Evolutionary conservation across 768 basidiomycete species (phyloP).

Genomic region (Lactifluus echinatus): DNA sequence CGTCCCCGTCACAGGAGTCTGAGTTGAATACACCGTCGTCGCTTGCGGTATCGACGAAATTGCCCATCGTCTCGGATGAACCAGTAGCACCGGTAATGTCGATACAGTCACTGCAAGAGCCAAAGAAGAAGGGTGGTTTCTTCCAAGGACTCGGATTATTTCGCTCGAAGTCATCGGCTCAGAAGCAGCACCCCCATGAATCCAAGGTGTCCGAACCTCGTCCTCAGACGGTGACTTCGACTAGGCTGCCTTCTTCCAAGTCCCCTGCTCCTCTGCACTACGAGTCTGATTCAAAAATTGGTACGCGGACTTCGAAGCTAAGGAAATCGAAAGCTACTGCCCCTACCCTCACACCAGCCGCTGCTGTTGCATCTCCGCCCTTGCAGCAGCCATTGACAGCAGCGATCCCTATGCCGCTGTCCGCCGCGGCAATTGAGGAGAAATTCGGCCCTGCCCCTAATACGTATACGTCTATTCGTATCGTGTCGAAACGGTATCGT

Average conservation of each 20-base stretch:
- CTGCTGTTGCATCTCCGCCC: background rate
- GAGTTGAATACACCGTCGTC: slow-evolving; percentile 21
- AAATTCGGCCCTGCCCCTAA: slow-evolving; percentile 35
- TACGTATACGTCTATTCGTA: slow-evolving; percentile 55
- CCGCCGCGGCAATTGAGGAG: background rate
- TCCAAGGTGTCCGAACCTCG: background rate
- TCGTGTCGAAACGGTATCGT: slow-evolving; percentile 52
- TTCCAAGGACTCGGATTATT: slow-evolving; percentile 19
- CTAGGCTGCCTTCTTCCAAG: slow-evolving; percentile 5
- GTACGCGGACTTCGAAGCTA: background rate
- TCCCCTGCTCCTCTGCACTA: slow-evolving; percentile 1
- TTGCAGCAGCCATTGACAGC: background rate
- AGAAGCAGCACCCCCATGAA: slow-evolving; percentile 9
- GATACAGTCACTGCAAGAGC: slow-evolving; percentile 18
- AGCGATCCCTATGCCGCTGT: background rate
- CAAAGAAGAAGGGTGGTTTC: slow-evolving; percentile 20
- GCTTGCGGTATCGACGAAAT: slow-evolving; percentile 15
- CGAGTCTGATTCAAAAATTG: slow-evolving; percentile 15
- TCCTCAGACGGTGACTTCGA: background rate
- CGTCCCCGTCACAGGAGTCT: slow-evolving; percentile 19
- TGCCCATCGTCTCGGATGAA: slow-evolving; percentile 15
- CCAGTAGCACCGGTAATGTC: slow-evolving; percentile 14
- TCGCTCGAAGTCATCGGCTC: slow-evolving; percentile 18
- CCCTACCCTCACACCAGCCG: background rate
- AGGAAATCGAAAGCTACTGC: background rate